Evolutionary conservation across 225 moss, liverwort and hornwort species (phyloP), one percentile per base, ranked within the genome.

Genomic region (Bryoerythrophyllum caledonicum): DNA sequence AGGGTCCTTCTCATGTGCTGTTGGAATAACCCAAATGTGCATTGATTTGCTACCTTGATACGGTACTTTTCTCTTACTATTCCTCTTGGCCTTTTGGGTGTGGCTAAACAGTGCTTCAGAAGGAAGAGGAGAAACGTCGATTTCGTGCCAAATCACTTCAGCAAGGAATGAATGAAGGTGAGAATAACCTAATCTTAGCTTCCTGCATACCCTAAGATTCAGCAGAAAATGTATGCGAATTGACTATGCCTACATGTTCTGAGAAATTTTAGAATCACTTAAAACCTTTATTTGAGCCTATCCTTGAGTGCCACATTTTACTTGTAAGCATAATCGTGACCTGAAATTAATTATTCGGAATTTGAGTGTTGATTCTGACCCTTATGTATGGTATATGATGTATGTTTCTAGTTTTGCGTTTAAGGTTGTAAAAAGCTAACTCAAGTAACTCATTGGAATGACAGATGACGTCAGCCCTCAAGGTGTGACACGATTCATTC

Each of bases 51-150:
- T 67, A 16, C 20, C 13, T 26, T 35, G 20, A 15, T 2, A 20
- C n/a, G 60, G n/a, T 26, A 46, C 38, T 57, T 59, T 48, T 52
- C n/a, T 32, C 59, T 11, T n/a, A 9, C 19, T 13, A 1, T 69
- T 53, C 3, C 5, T 43, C 27, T 63, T 69, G 52, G 23, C 21
- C 21, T 34, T 70, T 60, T 65, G 63, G 25, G 37, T 67, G 61
- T 72, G 21, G 41, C 51, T 62, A 48, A 57, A 43, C 74, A 88
- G 88, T 88, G 83, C 83, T 88, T n/a, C 81, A 86, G 38, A 81
- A 81, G 76, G 88, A 88, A 76, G 88, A 88, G 55, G 85, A 83
- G 74, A 88, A 86, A 71, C 81, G 79, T 60, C 83, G 81, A 30
- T 83, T 76, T 69, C 81, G 85, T 59, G 85, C 81, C 24, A 85